Evolutionary conservation across 305 asterid genomes (phyloP), one percentile per base, ranked within the genome.

Genomic region (Fraxinus greggii): DNA sequence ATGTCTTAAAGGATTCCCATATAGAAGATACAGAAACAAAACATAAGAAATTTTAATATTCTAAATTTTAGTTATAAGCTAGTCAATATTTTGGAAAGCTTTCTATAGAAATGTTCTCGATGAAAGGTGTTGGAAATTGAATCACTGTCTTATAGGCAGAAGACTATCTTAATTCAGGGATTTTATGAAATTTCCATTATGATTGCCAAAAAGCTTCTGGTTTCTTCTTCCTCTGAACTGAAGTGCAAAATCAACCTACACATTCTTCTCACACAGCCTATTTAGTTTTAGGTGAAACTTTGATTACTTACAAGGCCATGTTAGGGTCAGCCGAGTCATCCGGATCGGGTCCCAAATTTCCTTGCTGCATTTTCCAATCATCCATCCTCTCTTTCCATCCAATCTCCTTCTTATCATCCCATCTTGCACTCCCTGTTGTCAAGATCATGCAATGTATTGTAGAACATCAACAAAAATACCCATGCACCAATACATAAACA

Each of bases 301-400:
- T 12, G 23, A 63, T 13, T 72, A 77, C 92, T 80, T 84, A 94
- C 99, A 94, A 89, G 82, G 89, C 91, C 96, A 92, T 90, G 81
- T 96, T 98, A 40, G 90, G 84, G 67, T 96, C 99, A 13, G 88
- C 93, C 10, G 65, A 82, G 63, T 96, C 97, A 82, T 93, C 97
- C 32, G 79, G 78, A 13, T 96, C 99, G 15, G 83, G 78, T 75
- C 96, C 97, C 84, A 87, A 78, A 78, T 92, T 91, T 26, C 97
- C 97, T 88, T 94, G 98, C 84, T 95, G 99, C 92, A 78, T 51
- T 91, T 95, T 94, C 98, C 99, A 93, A 10, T 96, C 98, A 75
- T 94, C 98, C 99, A 92, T 96, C 77, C 98, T 92, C 54, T 96
- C 99, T 85, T 93, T 93, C 99, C 98, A 94, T 76, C 94, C 93